A percentile compares a stretch with the other conserved stretches of the same genome.
Evolutionary conservation across 2,329 filamentous ascomycete species (phyloP).

Genomic region (Chaetomium sp.): DNA sequence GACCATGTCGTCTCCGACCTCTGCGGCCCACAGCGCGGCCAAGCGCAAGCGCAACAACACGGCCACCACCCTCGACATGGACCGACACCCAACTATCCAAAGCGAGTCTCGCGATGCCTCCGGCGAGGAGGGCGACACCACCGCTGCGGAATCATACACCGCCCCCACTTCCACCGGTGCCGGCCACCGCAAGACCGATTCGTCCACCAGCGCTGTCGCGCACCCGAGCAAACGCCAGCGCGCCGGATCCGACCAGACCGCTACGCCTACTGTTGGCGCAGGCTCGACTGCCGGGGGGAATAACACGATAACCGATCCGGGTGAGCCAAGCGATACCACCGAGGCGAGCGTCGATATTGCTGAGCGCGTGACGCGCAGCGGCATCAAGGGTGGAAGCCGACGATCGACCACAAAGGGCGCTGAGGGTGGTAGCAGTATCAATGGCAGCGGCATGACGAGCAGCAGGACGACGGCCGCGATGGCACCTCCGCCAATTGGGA

Average conservation of each 20-base stretch:
- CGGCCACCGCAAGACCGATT: constrained; percentile 49
- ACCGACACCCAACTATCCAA: constrained; percentile 50
- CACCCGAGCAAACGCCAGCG: constrained; percentile 70
- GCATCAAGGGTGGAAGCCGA: constrained; percentile 35
- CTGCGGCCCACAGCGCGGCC: constrained; percentile 42
- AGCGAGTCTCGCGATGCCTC: constrained; percentile 77
- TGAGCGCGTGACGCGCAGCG: constrained; percentile 50
- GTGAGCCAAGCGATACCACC: constrained; percentile 64
- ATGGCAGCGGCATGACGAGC: constrained; percentile 30
- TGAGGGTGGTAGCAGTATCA: constrained; percentile 27
- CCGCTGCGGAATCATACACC: constrained; percentile 53
- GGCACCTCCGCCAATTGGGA: constrained; percentile 69
- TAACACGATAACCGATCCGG: constrained; percentile 47
- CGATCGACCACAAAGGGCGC: constrained; percentile 32
- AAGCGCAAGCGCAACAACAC: constrained; percentile 75
- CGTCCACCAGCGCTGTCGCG: constrained; percentile 38
- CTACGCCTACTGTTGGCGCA: constrained; percentile 39
- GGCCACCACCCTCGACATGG: constrained; percentile 32
- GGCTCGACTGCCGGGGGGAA: constrained; percentile 28
- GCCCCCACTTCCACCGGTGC: constrained; percentile 23
- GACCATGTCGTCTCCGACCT: constrained; percentile 55
- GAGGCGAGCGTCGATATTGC: constrained; percentile 63
- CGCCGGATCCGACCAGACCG: constrained; percentile 50
- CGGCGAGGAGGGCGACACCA: constrained; percentile 72
- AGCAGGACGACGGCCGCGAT: constrained; percentile 42